Conservation (phyloP, 768 basidiomycete genomes). For the Rhizopogon vesiculosus region DNA sequence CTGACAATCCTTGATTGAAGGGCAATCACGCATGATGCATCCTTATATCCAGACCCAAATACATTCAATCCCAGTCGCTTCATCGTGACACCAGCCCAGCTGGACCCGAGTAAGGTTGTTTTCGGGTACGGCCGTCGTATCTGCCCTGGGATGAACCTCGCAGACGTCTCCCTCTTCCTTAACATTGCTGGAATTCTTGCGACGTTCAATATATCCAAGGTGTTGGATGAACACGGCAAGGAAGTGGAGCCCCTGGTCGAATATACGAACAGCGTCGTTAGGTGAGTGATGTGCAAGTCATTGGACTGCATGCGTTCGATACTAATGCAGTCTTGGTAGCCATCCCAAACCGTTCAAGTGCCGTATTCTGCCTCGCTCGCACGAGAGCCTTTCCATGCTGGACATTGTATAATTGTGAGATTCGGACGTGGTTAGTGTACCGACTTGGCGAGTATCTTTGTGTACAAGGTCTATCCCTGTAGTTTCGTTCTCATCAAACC, state of each 20-base stretch:
- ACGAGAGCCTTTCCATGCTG: not conserved
- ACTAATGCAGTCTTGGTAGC: not conserved
- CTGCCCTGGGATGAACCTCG: constrained; percentile 24
- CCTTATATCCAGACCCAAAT: constrained; percentile 42
- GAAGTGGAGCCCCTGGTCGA: constrained; percentile 32
- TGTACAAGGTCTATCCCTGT: too few relatives aligned
- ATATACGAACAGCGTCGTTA: constrained; percentile 27
- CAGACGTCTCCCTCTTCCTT: constrained; percentile 30
- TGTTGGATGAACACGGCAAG: constrained; percentile 26
- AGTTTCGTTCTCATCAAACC: too few relatives aligned
- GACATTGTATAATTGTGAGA: not conserved
- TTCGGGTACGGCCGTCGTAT: constrained; percentile 15
- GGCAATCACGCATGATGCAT: constrained; percentile 7
- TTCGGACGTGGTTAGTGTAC: not conserved
- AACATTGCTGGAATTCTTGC: constrained; percentile 32
- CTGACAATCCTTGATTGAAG: not conserved
- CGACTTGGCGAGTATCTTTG: too few relatives aligned
- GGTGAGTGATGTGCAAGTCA: constrained; percentile 12
- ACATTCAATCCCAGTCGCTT: constrained; percentile 45
- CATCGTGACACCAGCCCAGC: constrained; percentile 22
- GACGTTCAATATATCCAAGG: constrained; percentile 33
- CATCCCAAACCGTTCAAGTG: constrained; percentile 5
- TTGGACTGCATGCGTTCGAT: too few relatives aligned
- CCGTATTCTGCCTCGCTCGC: not conserved
- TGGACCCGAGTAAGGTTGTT: constrained; percentile 7